Conservation (phyloP, 1,284 basidiomycete genomes). For the Coriolopsis trogii region DNA sequence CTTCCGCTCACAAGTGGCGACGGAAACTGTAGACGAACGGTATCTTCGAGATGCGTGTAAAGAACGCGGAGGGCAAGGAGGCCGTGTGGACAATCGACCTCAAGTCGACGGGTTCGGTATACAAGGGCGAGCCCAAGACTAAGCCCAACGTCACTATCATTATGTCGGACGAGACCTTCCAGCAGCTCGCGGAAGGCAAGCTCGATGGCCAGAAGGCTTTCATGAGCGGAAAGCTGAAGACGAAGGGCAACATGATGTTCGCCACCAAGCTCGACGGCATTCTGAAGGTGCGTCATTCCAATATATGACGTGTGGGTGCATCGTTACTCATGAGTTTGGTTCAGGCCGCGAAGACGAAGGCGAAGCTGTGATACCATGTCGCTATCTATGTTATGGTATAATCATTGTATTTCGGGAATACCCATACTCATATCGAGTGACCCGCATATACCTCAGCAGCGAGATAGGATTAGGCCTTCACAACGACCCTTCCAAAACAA, state of each 20-base stretch:
- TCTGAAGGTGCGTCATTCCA: conserved; percentile 61
- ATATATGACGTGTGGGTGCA: not conserved
- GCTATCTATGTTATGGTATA: conserved; percentile 11
- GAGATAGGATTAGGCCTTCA: conserved; percentile 24
- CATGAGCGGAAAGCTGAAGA: conserved; percentile 91
- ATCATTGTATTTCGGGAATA: conserved; percentile 19
- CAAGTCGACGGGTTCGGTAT: conserved; percentile 86
- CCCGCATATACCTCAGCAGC: not conserved
- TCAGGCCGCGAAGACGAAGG: conserved; percentile 41
- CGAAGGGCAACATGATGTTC: conserved; percentile 86
- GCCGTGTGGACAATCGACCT: conserved; percentile 94
- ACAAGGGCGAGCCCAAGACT: conserved; percentile 76
- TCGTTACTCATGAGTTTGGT: not conserved
- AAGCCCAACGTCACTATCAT: conserved; percentile 81
- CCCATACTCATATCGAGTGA: conserved; percentile 2
- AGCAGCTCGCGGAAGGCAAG: conserved; percentile 72
- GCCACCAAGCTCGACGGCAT: conserved; percentile 86
- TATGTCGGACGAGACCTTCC: conserved; percentile 72
- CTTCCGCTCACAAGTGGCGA: not conserved
- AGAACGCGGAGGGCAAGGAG: conserved; percentile 78
- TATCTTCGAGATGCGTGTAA: conserved; percentile 88
- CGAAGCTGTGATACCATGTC: conserved; percentile 37
- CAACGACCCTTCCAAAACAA: conserved; percentile 63
- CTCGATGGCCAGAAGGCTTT: conserved; percentile 91
- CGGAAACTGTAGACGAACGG: conserved; percentile 75